Base-by-base conservation (phyloP, 192 early-diverging fungal species). In the Backusella circina region DNA sequence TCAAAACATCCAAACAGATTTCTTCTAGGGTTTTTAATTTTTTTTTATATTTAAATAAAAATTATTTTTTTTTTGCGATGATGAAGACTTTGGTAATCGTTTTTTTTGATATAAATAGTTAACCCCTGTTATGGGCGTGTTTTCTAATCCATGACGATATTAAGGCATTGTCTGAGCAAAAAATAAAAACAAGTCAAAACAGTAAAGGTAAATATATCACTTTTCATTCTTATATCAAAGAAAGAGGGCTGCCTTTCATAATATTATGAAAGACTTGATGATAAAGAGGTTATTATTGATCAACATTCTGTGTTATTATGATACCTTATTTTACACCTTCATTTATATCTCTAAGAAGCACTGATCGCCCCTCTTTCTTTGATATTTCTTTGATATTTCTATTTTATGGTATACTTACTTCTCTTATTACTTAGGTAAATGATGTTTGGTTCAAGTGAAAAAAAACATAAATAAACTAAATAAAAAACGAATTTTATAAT, bases 71-170 rank as follows among this genome's bases (percentile, higher is more conserved):
- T 70, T 18, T 67, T 70, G 68, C 68, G 16, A 35, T 70, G 68
- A 70, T 70, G 68, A 70, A 47, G 26, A 28, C 39, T 70, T 70
- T 70, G 68, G 68, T 70, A 70, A 70, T 41, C 68, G 68, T 70
- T 39, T 26, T 37, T 70, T 39, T 26, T 37, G 21, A 23, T 68
- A 37, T 38, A 68, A 68, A 68, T 37, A 68, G 32, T 68, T n/a
- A 70, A 70, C 37, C 68, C 68, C 15, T 70, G 23, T 5, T 13
- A 30, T 26, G 8, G 23, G 28, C 2, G 26, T 35, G 69, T 44
- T 37, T n/a, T 70, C 39, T 41, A 41, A 47, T 37, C 37, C 28
- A 70, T 70, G 69, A 70, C 69, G 69, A 70, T 30, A 28, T 23
- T 30, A 47, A 70, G 69, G 69, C 69, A 38, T 38, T 47, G 37